phyloP scores from a whole-genome alignment of 2,329 filamentous ascomycete genomes.

The Pseudocercospora fuligena region DNA sequence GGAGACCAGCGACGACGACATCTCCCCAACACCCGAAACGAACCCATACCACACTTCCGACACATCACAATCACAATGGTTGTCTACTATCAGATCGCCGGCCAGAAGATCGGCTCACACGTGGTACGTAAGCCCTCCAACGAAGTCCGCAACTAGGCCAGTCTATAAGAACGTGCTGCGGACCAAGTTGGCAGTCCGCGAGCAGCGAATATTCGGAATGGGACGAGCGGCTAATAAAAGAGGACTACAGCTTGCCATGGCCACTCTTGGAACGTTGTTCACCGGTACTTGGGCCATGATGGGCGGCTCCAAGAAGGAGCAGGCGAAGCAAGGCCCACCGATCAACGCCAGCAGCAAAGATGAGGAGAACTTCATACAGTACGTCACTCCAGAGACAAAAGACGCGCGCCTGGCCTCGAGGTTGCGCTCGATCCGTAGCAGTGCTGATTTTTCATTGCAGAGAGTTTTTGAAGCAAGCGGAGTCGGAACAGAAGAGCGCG shows the following conservation, averaged over 20 bases:
- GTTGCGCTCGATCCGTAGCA: not conserved
- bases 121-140: slow-evolving; percentile 46
- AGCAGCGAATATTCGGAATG: not conserved
- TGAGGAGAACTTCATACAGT: slow-evolving; percentile 72
- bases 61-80: slow-evolving; percentile 48
- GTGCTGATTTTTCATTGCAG: slow-evolving; percentile 19
- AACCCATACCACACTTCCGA: slow-evolving; percentile 13
- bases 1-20: slow-evolving; percentile 16
- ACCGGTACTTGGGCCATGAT: slow-evolving; percentile 51
- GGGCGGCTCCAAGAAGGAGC: slow-evolving; percentile 53
- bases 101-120: slow-evolving; percentile 60
- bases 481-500: slow-evolving; percentile 24
- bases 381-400: slow-evolving; percentile 41
- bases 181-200: not conserved
- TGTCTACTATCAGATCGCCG: slow-evolving; percentile 56
- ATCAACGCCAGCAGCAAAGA: slow-evolving; percentile 70
- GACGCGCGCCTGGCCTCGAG: no score
- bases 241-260: slow-evolving; percentile 62
- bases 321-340: slow-evolving; percentile 57
- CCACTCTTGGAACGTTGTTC: slow-evolving; percentile 57
- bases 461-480: slow-evolving; percentile 33
- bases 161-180: not conserved
- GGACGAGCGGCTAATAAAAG: not conserved
- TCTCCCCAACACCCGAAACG: slow-evolving; percentile 10
- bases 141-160: slow-evolving; percentile 10